Conservation (phyloP, 768 basidiomycete genomes). For the Trametes villosa region DNA sequence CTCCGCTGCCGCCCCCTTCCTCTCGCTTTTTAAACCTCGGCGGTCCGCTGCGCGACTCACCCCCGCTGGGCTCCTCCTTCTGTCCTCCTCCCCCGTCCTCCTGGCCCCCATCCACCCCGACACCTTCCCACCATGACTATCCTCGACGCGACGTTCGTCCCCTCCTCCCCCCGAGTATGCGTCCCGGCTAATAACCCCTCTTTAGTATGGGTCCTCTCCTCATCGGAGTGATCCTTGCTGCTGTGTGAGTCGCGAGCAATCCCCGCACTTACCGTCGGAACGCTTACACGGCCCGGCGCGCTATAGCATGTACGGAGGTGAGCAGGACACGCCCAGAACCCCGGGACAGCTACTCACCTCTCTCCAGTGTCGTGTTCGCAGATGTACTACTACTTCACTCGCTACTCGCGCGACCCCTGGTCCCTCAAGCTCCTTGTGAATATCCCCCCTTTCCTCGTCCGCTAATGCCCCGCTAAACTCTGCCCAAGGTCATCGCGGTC, state of each 20-base stretch:
- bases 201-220: constrained; percentile 55
- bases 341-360: neutral
- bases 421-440: constrained; percentile 7
- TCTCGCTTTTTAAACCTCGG: neutral
- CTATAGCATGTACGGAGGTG: constrained; percentile 57
- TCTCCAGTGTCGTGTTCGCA: constrained; percentile 56
- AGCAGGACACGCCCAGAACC: constrained; percentile 1
- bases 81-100: neutral
- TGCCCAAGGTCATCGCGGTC: constrained; percentile 21
- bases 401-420: constrained; percentile 8
- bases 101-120: neutral
- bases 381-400: constrained; percentile 53
- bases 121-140: constrained; percentile 11
- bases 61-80: neutral
- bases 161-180: neutral
- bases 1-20: neutral
- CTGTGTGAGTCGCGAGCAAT: constrained; percentile 41
- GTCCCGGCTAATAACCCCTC: neutral
- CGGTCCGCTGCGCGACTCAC: neutral
- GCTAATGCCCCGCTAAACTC: neutral
- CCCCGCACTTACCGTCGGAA: neutral
- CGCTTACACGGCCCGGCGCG: neutral
- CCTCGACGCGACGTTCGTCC: constrained; percentile 21
- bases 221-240: constrained; percentile 53
- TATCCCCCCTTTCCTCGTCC: neutral